Conservation (phyloP, 2,329 filamentous ascomycete genomes). For the Claviceps lovelessii region DNA sequence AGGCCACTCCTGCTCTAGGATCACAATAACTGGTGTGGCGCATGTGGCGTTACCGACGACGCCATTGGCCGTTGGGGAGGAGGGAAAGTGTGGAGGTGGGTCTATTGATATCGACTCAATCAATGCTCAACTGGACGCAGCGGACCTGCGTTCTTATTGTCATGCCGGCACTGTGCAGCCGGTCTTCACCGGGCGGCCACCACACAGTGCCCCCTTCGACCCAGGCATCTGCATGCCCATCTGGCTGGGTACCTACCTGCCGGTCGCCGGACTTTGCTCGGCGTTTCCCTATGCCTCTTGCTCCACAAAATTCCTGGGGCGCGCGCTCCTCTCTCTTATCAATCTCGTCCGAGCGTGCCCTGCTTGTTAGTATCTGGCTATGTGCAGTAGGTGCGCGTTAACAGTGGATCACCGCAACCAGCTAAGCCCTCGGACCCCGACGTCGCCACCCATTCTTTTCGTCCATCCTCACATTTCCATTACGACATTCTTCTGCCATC, state of each 20-base stretch:
- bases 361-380: background rate
- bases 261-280: background rate
- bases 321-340: background rate
- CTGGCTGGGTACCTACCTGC: too few relatives aligned
- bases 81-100: background rate
- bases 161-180: too few relatives aligned
- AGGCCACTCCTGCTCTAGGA: background rate
- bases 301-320: background rate
- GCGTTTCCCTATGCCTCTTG: too few relatives aligned
- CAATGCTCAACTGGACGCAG: too few relatives aligned
- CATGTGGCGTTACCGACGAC: background rate
- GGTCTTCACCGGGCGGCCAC: too few relatives aligned
- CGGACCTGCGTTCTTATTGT: too few relatives aligned
- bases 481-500: background rate
- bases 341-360: background rate
- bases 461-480: background rate
- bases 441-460: slow-evolving; percentile 2
- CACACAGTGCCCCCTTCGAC: too few relatives aligned
- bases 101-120: background rate
- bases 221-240: too few relatives aligned
- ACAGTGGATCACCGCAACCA: background rate
- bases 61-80: background rate
- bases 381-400: background rate
- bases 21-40: background rate
- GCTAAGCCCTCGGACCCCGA: background rate